Evolutionary conservation across 208 protist species (phyloP).

Genomic region (Acanthamoeba triangularis): DNA sequence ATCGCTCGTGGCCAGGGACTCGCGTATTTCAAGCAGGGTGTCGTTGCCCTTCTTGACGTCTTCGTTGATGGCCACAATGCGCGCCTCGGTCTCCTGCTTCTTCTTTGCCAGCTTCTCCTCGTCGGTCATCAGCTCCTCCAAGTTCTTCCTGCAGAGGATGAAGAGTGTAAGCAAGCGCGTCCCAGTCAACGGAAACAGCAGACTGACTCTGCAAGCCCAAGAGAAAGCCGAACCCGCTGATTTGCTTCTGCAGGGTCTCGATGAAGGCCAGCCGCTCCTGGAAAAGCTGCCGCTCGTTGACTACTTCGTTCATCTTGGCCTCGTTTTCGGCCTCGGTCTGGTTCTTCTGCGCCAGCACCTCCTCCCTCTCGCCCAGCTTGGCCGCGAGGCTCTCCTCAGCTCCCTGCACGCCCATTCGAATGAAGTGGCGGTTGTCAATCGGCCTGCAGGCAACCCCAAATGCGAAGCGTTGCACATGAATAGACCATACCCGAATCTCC

Average conservation of each 20-base stretch:
- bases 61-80: background rate
- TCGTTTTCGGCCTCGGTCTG: conserved; percentile 15
- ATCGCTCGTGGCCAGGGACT: conserved; percentile 1
- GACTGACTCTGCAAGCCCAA: background rate
- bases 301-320: background rate
- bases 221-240: background rate
- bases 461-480: too few species aligned
- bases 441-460: too few species aligned
- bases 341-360: background rate
- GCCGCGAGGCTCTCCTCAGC: background rate
- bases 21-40: background rate
- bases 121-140: background rate
- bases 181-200: background rate
- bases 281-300: background rate
- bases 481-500: background rate
- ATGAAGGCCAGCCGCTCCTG: background rate
- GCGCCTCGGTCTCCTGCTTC: background rate
- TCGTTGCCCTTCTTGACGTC: conserved; percentile 1
- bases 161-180: background rate
- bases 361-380: background rate
- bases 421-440: too few species aligned
- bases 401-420: background rate
- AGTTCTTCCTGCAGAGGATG: background rate
- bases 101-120: background rate
- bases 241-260: conserved; percentile 36